Evolutionary conservation across 371 early-diverging fungal species (phyloP), one percentile per base, ranked within the genome.

Genomic region (Zychaea mexicana): DNA sequence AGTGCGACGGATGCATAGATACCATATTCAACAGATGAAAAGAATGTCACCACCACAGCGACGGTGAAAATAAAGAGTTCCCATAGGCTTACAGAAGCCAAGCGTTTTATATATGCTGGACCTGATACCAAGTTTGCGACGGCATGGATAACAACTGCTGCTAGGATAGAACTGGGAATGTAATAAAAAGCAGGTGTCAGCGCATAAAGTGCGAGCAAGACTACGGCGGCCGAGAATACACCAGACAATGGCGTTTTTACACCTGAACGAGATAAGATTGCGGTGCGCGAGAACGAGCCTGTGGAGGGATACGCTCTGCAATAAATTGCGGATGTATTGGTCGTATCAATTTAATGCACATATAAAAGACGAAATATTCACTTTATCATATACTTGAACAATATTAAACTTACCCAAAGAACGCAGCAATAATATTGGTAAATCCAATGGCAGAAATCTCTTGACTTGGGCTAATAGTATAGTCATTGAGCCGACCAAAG

Each of bases 381-480:
- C n/a, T n/a, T n/a, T n/a, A n/a, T n/a, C n/a, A n/a, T n/a, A n/a
- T n/a, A n/a, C 4, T n/a, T 5, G 15, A 42, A 42, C 7, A 42
- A 12, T n/a, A 15, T 17, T 91, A 85, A 72, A 84, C 91, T 0
- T 86, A 90, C 47, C 92, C 90, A 73, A 96, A 88, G 82, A 95
- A 92, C 24, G 92, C 77, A 6, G 90, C 90, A 67, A 89, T 67
- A 47, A 92, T 71, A 76, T 97, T 97, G 32, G 91, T 85, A 22
- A 91, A 63, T 9, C 96, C 96, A 30, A 96, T 82, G 13, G 96
- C 94, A 55, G 94, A 85, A 24, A 95, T 72, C 72, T 97, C 97
- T 72, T 94, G 95, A 68, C 88, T 88, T 30, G 89, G 81, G 33
- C 85, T 80, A 64, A 90, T 80, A 1, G 70, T 62, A 54, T 84